These are phyloP conservation scores for Blastobotrys proliferans DNA, from an alignment of 1,139 yeast species.

Conservation along the genomic window DNA sequence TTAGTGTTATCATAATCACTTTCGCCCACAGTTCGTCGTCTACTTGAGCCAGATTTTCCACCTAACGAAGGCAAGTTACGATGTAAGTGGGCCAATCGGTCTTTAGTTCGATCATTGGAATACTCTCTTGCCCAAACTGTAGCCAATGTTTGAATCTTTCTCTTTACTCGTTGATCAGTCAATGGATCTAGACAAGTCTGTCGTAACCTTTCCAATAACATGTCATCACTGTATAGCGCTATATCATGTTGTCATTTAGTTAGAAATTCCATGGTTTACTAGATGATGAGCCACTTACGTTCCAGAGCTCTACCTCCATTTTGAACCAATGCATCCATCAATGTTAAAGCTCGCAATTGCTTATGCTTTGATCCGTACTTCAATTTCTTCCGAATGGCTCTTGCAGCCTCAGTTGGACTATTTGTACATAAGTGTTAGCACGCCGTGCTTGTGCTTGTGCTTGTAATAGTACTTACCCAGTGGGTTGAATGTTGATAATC, in stretches of 20 bases:
- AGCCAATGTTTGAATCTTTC: slow-evolving; percentile 48
- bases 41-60: background rate
- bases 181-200: slow-evolving; percentile 45
- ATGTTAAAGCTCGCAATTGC: slow-evolving; percentile 61
- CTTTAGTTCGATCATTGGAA: slow-evolving; percentile 47
- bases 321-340: slow-evolving; percentile 70
- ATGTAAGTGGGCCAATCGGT: slow-evolving; percentile 48
- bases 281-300: slow-evolving; percentile 18
- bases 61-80: slow-evolving; percentile 34
- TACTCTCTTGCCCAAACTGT: slow-evolving; percentile 61
- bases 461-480: slow-evolving; percentile 30
- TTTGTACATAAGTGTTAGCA: background rate
- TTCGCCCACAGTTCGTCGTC: slow-evolving; percentile 7
- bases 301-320: slow-evolving; percentile 57
- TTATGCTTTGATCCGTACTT: slow-evolving; percentile 71
- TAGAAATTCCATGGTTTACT: background rate
- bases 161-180: slow-evolving; percentile 46
- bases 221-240: slow-evolving; percentile 63
- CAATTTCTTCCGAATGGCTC: slow-evolving; percentile 81
- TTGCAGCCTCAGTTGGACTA: slow-evolving; percentile 76
- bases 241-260: slow-evolving; percentile 1
- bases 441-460: background rate
- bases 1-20: slow-evolving; percentile 9
- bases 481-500: slow-evolving; percentile 40
- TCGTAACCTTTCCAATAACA: slow-evolving; percentile 62